A percentile compares a stretch with the other conserved stretches of the same genome.
phyloP scores from a whole-genome alignment of 2,329 filamentous ascomycete species.

The Trichoderma sp. region DNA sequence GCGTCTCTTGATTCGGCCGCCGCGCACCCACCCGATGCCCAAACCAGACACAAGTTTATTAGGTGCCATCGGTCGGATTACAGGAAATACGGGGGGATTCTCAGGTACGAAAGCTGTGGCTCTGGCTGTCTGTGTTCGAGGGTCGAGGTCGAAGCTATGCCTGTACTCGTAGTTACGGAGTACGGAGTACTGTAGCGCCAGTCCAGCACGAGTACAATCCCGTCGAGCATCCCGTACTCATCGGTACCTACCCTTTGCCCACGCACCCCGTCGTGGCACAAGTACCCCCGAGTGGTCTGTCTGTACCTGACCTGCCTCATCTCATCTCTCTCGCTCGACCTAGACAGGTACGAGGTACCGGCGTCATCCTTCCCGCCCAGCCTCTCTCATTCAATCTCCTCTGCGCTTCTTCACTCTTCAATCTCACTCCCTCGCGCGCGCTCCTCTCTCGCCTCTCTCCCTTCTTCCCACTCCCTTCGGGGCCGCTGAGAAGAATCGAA shows the following conservation, averaged over 20 bases:
- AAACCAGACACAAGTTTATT: slow-evolving; percentile 18
- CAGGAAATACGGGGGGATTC: slow-evolving; percentile 13
- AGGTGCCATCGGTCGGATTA: not conserved
- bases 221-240: not conserved
- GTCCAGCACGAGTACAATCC: not conserved
- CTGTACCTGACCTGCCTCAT: not conserved
- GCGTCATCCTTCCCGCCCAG: slow-evolving; percentile 16
- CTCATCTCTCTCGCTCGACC: not conserved
- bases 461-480: slow-evolving; percentile 7
- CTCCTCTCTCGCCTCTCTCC: not conserved
- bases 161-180: not conserved
- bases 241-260: not conserved
- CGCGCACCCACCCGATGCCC: not conserved
- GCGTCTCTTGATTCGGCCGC: slow-evolving; percentile 10
- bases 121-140: not conserved
- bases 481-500: slow-evolving; percentile 17
- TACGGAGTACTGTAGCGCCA: not conserved
- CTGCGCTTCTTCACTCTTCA: slow-evolving; percentile 9
- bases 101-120: slow-evolving; percentile 8
- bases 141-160: not conserved
- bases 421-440: slow-evolving; percentile 15
- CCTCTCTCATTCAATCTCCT: slow-evolving; percentile 11
- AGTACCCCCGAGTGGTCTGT: not conserved
- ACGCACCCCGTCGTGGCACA: not conserved
- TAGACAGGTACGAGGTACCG: slow-evolving; percentile 1